Conservation (phyloP, 2,329 filamentous ascomycete genomes). For the Gaeumannomyces tritici region DNA sequence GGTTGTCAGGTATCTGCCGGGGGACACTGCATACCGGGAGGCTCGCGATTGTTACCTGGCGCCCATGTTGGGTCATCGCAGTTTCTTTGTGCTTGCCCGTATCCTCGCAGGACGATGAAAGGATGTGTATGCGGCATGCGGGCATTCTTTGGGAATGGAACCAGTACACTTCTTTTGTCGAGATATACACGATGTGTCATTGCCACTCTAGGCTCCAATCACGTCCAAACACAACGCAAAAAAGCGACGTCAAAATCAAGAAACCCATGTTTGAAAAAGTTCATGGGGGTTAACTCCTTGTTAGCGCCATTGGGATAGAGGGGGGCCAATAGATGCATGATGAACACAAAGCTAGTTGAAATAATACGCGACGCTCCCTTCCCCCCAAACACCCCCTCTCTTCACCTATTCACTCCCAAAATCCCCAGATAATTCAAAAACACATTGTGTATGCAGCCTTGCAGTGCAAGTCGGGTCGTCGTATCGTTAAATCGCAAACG, state of each 20-base stretch:
- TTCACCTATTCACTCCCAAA: background rate
- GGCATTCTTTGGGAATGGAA: no score
- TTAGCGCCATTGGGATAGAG: background rate
- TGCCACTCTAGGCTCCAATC: background rate
- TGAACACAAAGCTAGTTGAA: background rate
- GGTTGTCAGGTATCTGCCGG: no score
- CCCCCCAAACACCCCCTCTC: background rate
- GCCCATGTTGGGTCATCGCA: no score
- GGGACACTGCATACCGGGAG: no score
- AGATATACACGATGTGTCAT: background rate
- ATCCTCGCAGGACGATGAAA: no score
- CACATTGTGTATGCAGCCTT: background rate
- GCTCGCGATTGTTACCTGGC: no score
- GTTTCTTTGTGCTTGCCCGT: no score
- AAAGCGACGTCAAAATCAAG: constrained; percentile 1
- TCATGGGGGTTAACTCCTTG: background rate
- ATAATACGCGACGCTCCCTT: background rate
- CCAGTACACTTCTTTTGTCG: no score
- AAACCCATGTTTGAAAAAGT: background rate
- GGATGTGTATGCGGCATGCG: no score
- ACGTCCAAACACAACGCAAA: background rate
- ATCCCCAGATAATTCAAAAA: background rate
- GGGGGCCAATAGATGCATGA: background rate
- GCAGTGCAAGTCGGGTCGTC: background rate
- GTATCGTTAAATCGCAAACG: background rate